phyloP scores from a whole-genome alignment of 1,139 yeast genomes.

The Geotrichum reessii region DNA sequence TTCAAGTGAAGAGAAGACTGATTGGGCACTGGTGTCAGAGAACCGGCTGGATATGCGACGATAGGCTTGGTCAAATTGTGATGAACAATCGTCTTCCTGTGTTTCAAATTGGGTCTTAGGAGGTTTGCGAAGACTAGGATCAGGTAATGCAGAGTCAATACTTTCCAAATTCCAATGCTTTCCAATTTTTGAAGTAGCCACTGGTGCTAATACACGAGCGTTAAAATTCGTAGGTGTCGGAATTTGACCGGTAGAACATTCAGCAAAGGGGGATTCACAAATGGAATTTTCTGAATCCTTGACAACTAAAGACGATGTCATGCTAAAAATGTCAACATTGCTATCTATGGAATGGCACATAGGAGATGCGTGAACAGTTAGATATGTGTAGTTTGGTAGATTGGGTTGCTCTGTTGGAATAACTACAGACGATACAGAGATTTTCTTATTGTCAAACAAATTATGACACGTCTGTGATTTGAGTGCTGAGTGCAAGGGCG shows the following conservation, averaged over 20 bases:
- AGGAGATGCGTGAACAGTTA: slow-evolving; percentile 2
- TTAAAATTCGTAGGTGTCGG: background rate
- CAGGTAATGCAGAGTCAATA: background rate
- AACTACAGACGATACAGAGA: background rate
- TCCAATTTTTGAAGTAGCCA: background rate
- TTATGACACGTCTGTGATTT: background rate
- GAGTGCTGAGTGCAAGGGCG: background rate
- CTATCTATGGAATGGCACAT: background rate
- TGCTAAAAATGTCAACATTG: background rate
- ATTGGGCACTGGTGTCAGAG: background rate
- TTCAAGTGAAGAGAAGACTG: slow-evolving; percentile 3
- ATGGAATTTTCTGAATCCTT: slow-evolving; percentile 7
- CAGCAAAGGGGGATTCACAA: background rate
- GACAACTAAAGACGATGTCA: slow-evolving; percentile 2
- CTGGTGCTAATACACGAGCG: background rate
- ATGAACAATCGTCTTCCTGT: too few relatives aligned
- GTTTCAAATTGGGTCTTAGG: background rate
- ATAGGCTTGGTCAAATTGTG: background rate
- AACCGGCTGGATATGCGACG: background rate
- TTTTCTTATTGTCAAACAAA: background rate
- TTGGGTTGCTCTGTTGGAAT: background rate
- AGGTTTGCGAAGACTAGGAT: background rate
- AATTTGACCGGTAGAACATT: background rate
- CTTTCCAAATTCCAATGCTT: background rate
- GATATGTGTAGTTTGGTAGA: background rate